phyloP scores from a whole-genome alignment of 345 rosid species.

The Acer campestre region DNA sequence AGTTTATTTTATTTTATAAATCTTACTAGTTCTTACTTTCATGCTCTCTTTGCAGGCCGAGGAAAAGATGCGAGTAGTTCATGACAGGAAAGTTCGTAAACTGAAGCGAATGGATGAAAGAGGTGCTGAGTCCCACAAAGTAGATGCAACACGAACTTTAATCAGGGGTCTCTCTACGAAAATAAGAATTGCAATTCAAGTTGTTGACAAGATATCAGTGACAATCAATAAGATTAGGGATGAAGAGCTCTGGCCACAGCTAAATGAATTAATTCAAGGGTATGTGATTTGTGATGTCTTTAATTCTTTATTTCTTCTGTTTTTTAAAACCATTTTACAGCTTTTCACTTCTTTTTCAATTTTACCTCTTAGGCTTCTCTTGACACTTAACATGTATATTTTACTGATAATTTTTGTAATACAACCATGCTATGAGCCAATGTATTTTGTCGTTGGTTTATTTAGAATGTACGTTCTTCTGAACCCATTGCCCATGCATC shows the following conservation, averaged over 20 bases:
- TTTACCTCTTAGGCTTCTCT: slow-evolving; percentile 5
- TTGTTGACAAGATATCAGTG: slow-evolving; percentile 81
- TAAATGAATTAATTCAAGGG: slow-evolving; percentile 88
- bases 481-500: background rate
- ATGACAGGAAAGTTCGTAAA: slow-evolving; percentile 73
- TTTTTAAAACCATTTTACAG: background rate
- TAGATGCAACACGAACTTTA: slow-evolving; percentile 48
- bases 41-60: slow-evolving; percentile 57
- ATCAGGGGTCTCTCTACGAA: slow-evolving; percentile 78
- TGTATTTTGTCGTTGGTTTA: background rate
- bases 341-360: background rate
- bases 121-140: slow-evolving; percentile 80
- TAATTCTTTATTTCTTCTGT: background rate
- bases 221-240: slow-evolving; percentile 90
- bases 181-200: slow-evolving; percentile 84
- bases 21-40: slow-evolving; percentile 3
- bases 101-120: slow-evolving; percentile 74
- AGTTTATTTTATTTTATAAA: background rate
- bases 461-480: background rate
- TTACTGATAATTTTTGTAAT: background rate
- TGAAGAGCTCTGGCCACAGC: slow-evolving; percentile 95
- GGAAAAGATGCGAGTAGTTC: slow-evolving; percentile 80
- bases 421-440: too few relatives aligned
- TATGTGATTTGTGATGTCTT: slow-evolving; percentile 32
- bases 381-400: slow-evolving; percentile 8